Evolutionary conservation across 495 filamentous ascomycete species (phyloP), one percentile per base, ranked within the genome.

Genomic region (Apiosordaria backusii): DNA sequence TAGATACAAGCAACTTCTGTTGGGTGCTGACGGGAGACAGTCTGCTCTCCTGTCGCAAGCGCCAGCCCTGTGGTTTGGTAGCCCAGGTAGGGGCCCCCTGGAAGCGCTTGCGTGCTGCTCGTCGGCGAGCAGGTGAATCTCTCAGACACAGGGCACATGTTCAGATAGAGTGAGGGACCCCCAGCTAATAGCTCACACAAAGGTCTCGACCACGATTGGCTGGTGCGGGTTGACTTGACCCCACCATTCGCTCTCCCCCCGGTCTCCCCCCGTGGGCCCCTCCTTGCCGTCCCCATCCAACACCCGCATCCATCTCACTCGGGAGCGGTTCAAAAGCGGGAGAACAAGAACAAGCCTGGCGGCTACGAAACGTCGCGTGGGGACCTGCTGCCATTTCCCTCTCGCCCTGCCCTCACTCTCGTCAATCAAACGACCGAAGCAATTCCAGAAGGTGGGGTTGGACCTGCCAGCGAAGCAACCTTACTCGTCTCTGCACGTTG

Each of bases 291-390:
- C 21, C 18, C 62, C 25, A 26, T 29, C 61, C 24, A 24, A 19
- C 22, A 15, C 3, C 16, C 35, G 27, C 54, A 57, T 53, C 57
- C 57, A 65, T 61, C 52, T 35, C 64, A 66, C 55, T 60, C 29
- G 57, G 50, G 50, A 61, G 59, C 52, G 52, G 52, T 19, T 23
- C 52, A 55, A 23, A 55, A 55, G 52, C 52, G 55, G 63, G 64
- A 60, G 57, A 40, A 65, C 40, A 53, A 54, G 26, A 60, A 55
- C 52, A 19, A 22, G 52, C 52, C 18, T 58, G 59, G 64, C 64
- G 64, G 64, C 64, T 66, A 66, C 59, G 27, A 66, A 10, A 57
- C 25, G 9, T 45, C 35, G 59, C 61, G 55, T 54, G 50, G 57
- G 45, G n/a, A n/a, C n/a, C n/a, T n/a, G n/a, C n/a, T n/a, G n/a